Percentiles rank a stretch among this genome's conserved stretches.
Evolutionary conservation across 2,329 filamentous ascomycete genomes (phyloP).

Genomic region (Trichoderma atroviride): DNA sequence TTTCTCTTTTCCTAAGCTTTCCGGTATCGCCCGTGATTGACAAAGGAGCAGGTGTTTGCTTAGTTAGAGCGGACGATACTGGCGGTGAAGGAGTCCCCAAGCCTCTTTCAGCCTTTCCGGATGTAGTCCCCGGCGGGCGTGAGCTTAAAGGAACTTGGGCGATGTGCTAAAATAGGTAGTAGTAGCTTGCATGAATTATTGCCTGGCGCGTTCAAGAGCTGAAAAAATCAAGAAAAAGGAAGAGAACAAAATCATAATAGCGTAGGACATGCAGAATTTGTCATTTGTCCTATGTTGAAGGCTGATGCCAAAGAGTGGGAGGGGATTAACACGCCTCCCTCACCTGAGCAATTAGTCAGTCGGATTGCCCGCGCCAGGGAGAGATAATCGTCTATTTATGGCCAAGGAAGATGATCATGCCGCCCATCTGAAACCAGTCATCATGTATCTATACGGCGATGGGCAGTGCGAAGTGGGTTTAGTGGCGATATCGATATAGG

Average conservation of each 20-base stretch:
- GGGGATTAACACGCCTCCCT: constrained; percentile 2
- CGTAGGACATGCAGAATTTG: background rate
- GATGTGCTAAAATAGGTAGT: constrained; percentile 44
- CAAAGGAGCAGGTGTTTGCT: background rate
- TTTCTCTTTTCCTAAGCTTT: background rate
- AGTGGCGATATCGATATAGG: constrained; percentile 9
- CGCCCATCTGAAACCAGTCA: constrained; percentile 13
- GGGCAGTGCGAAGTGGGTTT: constrained; percentile 1
- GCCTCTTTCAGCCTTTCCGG: constrained; percentile 17
- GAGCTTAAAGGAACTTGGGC: constrained; percentile 38
- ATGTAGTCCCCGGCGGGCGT: constrained; percentile 14
- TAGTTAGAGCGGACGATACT: constrained; percentile 19
- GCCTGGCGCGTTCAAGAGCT: background rate
- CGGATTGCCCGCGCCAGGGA: background rate
- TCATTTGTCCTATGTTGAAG: background rate
- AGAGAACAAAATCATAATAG: background rate
- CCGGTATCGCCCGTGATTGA: constrained; percentile 10
- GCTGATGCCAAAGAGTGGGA: constrained; percentile 2
- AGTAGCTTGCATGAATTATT: constrained; percentile 38
- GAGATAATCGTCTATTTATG: constrained; percentile 15
- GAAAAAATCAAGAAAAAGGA: background rate
- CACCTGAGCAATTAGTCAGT: constrained; percentile 10
- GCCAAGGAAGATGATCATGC: constrained; percentile 21
- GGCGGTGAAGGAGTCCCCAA: constrained; percentile 26
- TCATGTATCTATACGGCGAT: background rate